These are phyloP conservation scores for Quercus rubra DNA, from an alignment of 306 rosid species.

Conservation along the genomic window DNA sequence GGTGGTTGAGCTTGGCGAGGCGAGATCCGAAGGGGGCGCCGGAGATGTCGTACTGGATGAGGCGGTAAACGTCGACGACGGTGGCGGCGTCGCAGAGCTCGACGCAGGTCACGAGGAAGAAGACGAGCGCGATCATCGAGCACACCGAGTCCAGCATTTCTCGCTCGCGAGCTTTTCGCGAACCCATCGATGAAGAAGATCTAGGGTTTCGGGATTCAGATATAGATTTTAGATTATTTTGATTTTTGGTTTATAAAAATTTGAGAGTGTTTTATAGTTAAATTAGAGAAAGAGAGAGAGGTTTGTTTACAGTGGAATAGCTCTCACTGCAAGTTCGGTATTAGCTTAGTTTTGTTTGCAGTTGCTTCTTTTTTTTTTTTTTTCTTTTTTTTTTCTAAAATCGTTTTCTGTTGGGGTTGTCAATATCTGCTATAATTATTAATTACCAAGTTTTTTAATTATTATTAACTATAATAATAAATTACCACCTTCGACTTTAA, in stretches of 20 bases:
- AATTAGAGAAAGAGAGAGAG: not conserved
- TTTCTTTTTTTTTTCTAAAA: too few species aligned
- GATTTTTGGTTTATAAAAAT: too few species aligned
- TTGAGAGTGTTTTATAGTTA: too few species aligned
- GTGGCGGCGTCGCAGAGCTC: conserved; percentile 97
- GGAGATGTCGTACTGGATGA: conserved; percentile 90
- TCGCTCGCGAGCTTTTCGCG: conserved; percentile 42
- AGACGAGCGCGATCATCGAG: conserved; percentile 70
- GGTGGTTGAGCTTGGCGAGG: conserved; percentile 85
- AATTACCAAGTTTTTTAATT: too few species aligned
- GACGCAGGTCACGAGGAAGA: conserved; percentile 76
- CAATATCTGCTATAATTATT: too few species aligned
- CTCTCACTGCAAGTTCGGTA: not conserved
- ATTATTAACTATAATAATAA: too few species aligned
- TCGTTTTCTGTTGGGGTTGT: too few species aligned
- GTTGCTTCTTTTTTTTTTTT: too few species aligned
- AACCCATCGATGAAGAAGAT: conserved; percentile 34
- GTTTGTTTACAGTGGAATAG: not conserved
- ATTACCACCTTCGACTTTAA: too few species aligned
- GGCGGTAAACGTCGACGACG: conserved; percentile 90
- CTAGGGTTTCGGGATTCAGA: conserved; percentile 41
- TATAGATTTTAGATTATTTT: too few species aligned
- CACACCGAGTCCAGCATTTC: conserved; percentile 62
- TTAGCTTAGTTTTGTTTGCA: too few species aligned
- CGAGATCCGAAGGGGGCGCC: conserved; percentile 95